Percentiles rank a stretch among this genome's conserved stretches.
Evolutionary conservation across 768 basidiomycete genomes (phyloP).

Genomic region (Leccinum subgranulosum): DNA sequence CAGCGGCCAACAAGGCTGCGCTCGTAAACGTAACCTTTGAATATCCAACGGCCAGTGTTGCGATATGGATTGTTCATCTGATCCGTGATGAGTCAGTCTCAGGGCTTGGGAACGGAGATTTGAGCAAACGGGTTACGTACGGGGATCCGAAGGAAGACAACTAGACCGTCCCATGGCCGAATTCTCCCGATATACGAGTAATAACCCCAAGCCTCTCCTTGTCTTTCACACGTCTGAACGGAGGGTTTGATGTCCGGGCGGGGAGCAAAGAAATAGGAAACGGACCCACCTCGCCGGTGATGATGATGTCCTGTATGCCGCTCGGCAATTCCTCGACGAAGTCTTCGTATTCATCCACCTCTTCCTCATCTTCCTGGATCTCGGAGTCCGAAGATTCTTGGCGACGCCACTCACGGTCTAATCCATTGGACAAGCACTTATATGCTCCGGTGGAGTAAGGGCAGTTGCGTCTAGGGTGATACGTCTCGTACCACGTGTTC

Average conservation of each 20-base stretch:
- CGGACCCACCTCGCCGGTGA: slow-evolving; percentile 46
- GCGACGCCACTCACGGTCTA: slow-evolving; percentile 22
- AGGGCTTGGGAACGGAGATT: slow-evolving; percentile 2
- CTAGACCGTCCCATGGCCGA: slow-evolving; percentile 49
- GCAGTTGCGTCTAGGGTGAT: slow-evolving; percentile 35
- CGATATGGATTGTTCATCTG: slow-evolving; percentile 34
- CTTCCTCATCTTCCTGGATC: slow-evolving; percentile 26
- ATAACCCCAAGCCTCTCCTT: slow-evolving; percentile 50
- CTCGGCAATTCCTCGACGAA: slow-evolving; percentile 36
- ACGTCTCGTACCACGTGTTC: slow-evolving; percentile 45
- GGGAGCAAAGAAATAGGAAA: background rate
- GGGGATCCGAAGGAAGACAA: slow-evolving; percentile 43
- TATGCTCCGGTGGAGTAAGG: slow-evolving; percentile 37
- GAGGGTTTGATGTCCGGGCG: background rate
- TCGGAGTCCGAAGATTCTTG: slow-evolving; percentile 19
- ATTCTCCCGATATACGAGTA: slow-evolving; percentile 46
- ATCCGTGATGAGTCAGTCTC: slow-evolving; percentile 10
- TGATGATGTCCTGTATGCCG: slow-evolving; percentile 49
- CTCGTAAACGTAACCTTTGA: slow-evolving; percentile 50
- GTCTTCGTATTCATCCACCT: slow-evolving; percentile 37
- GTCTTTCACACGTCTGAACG: slow-evolving; percentile 39
- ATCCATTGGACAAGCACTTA: slow-evolving; percentile 22
- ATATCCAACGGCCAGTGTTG: slow-evolving; percentile 44
- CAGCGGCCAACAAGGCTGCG: slow-evolving; percentile 51
- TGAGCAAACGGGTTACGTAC: slow-evolving; percentile 30